Percentiles rank a stretch among this genome's conserved stretches.
Conservation (phyloP, 805 yeast genomes). For the Saccharomycodes ludwigii region DNA sequence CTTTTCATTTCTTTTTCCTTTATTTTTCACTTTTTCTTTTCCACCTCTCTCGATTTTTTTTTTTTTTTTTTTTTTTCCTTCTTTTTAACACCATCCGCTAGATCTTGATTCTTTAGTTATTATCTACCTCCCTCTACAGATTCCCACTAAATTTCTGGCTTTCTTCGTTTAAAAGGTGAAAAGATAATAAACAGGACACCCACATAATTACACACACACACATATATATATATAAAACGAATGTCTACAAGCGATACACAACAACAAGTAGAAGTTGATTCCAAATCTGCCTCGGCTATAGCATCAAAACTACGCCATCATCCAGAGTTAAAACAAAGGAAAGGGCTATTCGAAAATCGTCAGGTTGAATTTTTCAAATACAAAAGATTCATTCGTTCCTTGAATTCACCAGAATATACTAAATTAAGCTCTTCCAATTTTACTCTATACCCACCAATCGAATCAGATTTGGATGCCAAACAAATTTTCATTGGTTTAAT, state of each 20-base stretch:
- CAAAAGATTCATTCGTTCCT: conserved; percentile 73
- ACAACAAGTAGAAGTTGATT: conserved; percentile 23
- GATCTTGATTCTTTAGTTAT: too few species aligned
- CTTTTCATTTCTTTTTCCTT: too few species aligned
- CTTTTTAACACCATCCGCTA: too few species aligned
- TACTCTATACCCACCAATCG: conserved; percentile 35
- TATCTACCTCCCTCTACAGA: too few species aligned
- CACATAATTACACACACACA: background rate
- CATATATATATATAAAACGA: background rate
- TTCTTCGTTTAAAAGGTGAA: background rate
- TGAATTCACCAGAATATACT: conserved; percentile 60
- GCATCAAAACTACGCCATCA: conserved; percentile 63
- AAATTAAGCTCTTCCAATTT: conserved; percentile 36
- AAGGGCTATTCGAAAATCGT: conserved; percentile 61
- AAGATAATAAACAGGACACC: background rate
- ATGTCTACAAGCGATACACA: conserved; percentile 3
- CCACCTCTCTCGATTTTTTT: too few species aligned
- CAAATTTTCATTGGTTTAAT: conserved; percentile 56
- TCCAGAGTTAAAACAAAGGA: conserved; percentile 61
- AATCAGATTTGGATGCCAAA: conserved; percentile 39
- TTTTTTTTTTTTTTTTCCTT: too few species aligned
- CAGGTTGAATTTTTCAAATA: conserved; percentile 75
- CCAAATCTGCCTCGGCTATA: conserved; percentile 46
- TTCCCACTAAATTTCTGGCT: background rate
- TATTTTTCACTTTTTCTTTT: too few species aligned